Evolutionary conservation across 148 eudicot genomes (phyloP), one percentile per base, ranked within the genome.

Genomic region (Limonium bicolor): DNA sequence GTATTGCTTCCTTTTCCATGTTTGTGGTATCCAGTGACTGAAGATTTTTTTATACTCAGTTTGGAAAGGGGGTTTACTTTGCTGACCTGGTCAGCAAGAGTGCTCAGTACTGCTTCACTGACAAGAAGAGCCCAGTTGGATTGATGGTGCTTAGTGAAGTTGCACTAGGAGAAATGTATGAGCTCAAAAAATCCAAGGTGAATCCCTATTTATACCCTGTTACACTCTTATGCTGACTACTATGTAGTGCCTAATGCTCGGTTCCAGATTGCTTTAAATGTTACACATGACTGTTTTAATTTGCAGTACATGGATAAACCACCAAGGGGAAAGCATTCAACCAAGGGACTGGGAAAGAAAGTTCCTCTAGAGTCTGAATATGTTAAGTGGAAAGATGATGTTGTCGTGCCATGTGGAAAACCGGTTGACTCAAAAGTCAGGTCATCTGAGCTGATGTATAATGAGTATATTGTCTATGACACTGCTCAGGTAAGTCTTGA

Each of bases 31-130:
- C 7, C 4, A 36, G 16, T 42, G 48, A 36, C 23, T 18, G 20
- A 16, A 14, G n/a, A 18, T 46, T 30, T 47, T 36, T 50, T 30
- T 32, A 17, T 40, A 18, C 74, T 72, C 63, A 85, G 99, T 92
- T 92, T 73, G 99, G 99, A 48, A 92, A 92, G 66, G 99, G 99
- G 43, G 35, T 92, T 19, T 92, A 92, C 67, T 92, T 92, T 69
- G 99, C 99, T 48, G 99, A 92, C 52, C 69, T 85, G 64, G 99
- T 92, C 51, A 92, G 99, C 53, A 92, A 92, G 77, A 92, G 99
- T 68, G 95, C 99, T 36, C 99, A 92, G 53, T 85, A 92, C 61
- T 92, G 99, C 58, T 92, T 3, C 59, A 81, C 99, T 6, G 88
- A 92, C 51, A 61, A 45, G 49, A 76, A 78, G 35, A 85, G 72